Base-by-base conservation (phyloP, 371 early-diverging fungal species). In the Zopfochytrium polystomum region DNA sequence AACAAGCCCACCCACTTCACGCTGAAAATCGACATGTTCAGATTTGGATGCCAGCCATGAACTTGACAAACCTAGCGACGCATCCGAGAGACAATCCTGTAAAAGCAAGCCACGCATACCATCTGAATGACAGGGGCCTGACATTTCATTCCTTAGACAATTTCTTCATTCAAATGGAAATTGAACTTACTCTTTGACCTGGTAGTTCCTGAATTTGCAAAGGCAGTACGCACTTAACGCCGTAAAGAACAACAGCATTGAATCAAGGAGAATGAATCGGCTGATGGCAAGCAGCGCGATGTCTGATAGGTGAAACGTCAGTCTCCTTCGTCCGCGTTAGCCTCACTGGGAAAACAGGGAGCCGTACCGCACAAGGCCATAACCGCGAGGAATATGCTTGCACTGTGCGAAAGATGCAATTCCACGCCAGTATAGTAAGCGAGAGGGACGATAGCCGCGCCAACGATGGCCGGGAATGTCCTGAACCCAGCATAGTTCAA, bases 1-100 rank as follows among this genome's bases (percentile, higher is more conserved):
- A 99, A 91, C 48, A 97, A 78, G 0, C 99, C 99, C 31, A 99
- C 98, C 99, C 99, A 99, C 73, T 99, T 99, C 15, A 99, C 88
- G 79, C 98, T 96, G 47, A 13, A 47, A 47, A 15, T 32, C 20
- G 18, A 46, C 18, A 23, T 20, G 70, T 80, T 83, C n/a, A 86
- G 7, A 84, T 75, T 3, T 87, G 92, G 51, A 90, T 82, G n/a
- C n/a, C n/a, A n/a, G n/a, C n/a, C n/a, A n/a, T n/a, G n/a, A n/a
- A n/a, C n/a, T n/a, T n/a, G n/a, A n/a, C 52, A 11, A 67, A 83
- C 87, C 87, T 90, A 6, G 86, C 76, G 6, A 89, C 94, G 52
- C 90, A 82, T 27, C 99, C 99, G 26, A 99, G 73, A 18, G 91
- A 89, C 2, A 90, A 65, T 46, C 99, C 99, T 2, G 97, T 91